Conservation (phyloP, 179 eudicot genomes). For the Silene noctiflora region DNA sequence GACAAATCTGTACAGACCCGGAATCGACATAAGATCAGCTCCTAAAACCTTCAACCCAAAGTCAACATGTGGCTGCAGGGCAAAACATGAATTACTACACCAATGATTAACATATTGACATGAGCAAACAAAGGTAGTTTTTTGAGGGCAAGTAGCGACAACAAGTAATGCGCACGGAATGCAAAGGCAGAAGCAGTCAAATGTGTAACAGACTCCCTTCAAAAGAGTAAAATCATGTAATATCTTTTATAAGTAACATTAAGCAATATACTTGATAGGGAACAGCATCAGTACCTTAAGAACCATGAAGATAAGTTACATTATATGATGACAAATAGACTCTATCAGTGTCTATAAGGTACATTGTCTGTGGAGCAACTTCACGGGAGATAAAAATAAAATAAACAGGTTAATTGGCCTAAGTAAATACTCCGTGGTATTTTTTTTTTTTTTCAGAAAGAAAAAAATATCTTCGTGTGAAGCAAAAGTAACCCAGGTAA, state of each 20-base stretch:
- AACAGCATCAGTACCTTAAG: neutral
- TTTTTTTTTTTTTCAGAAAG: neutral
- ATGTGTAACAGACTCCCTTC: neutral
- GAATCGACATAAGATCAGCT: conserved; percentile 94
- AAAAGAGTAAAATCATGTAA: neutral
- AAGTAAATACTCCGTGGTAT: neutral
- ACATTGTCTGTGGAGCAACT: neutral
- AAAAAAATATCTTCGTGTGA: neutral
- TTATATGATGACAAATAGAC: neutral
- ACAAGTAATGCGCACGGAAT: neutral
- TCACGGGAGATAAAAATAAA: neutral
- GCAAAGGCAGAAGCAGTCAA: neutral
- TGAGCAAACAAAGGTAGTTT: neutral
- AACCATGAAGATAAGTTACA: neutral
- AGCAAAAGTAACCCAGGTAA: neutral
- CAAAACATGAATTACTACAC: conserved; percentile 5
- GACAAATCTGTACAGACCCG: conserved; percentile 78
- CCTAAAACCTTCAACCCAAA: conserved; percentile 83
- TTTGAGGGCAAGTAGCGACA: neutral
- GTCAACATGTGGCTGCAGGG: conserved; percentile 51
- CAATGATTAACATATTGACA: neutral
- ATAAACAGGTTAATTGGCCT: neutral
- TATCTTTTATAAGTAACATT: neutral
- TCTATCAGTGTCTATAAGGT: neutral
- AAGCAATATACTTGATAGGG: neutral